Evolutionary conservation across 2,329 filamentous ascomycete genomes (phyloP), one percentile per base, ranked within the genome.

Genomic region (Thelonectria blattea): DNA sequence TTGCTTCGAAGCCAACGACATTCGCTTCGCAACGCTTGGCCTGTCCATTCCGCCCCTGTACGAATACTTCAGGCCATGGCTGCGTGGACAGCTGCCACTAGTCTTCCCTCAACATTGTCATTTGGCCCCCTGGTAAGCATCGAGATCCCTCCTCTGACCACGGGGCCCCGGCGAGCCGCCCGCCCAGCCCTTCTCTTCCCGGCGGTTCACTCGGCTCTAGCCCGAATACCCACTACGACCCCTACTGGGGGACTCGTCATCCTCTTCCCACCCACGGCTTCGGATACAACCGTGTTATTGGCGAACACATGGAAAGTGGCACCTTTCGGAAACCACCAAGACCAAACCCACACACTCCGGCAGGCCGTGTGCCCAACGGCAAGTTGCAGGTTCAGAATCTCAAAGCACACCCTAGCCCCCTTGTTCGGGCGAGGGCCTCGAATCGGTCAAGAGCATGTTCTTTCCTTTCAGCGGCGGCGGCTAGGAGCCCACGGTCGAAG

Each of bases 161-260:
- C 57, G 56, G 58, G 65, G 51, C 60, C 68, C 68, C 59, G 60
- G 66, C 57, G 58, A 67, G 62, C 64, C 63, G 60, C 56, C 67
- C 62, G 55, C 55, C 49, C 61, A 67, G 59, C 64, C 65, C 68
- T 64, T 68, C 69, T 62, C 69, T 70, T 71, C 69, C 66, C 68
- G 73, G 74, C 73, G 72, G 71, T 73, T 75, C 70, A 70, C 68
- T 76, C 76, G 76, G 76, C 74, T 76, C 69, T 67, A 74, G 71
- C 70, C 74, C 72, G 71, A 76, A 70, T 68, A 67, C 65, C 72
- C 74, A 75, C 69, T 68, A 52, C 63, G 62, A 69, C 73, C 65
- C 69, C 68, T 70, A 71, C 68, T 67, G 65, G 65, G 58, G 67
- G 68, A 73, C 66, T 74, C 72, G 69, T 74, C 72, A 74, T 71